Evolutionary conservation across 2,329 filamentous ascomycete genomes (phyloP).

Genomic region (Aspergillus ruber): DNA sequence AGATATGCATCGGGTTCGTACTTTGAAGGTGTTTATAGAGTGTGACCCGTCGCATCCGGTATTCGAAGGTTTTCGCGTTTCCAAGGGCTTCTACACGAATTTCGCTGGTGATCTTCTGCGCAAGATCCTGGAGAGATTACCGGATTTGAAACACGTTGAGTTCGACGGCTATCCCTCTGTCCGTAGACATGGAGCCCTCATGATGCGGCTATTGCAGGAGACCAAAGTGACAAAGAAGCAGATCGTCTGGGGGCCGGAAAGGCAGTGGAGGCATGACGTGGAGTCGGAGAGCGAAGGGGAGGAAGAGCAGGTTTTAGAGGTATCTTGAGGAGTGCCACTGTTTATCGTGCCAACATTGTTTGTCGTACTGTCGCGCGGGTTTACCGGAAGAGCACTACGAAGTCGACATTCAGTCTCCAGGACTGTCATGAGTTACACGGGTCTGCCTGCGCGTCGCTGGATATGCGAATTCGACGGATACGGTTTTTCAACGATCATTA

Average conservation of each 20-base stretch:
- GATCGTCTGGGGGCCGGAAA: conserved; percentile 35
- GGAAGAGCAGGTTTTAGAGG: conserved; percentile 4
- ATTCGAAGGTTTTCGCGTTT: conserved; percentile 53
- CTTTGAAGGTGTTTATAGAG: conserved; percentile 53
- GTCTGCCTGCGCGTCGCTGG: no score
- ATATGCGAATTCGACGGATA: no score
- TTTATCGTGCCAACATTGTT: no score
- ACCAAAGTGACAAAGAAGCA: conserved; percentile 26
- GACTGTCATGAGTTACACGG: no score
- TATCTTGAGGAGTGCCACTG: neutral
- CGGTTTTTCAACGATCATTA: no score
- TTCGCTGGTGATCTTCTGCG: conserved; percentile 48
- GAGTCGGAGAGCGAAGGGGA: conserved; percentile 13
- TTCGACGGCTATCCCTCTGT: conserved; percentile 54
- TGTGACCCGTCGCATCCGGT: conserved; percentile 48
- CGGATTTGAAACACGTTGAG: conserved; percentile 45
- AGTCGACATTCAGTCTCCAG: no score
- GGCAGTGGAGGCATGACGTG: conserved; percentile 31
- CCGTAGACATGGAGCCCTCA: conserved; percentile 44
- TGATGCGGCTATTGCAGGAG: conserved; percentile 42
- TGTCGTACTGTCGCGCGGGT: no score
- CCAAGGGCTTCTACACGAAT: conserved; percentile 51
- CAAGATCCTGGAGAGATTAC: conserved; percentile 45
- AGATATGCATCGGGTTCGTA: conserved; percentile 42
- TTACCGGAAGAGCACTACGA: no score